phyloP scores from a whole-genome alignment of 1,284 basidiomycete genomes.

The Calocybe gambosa region DNA sequence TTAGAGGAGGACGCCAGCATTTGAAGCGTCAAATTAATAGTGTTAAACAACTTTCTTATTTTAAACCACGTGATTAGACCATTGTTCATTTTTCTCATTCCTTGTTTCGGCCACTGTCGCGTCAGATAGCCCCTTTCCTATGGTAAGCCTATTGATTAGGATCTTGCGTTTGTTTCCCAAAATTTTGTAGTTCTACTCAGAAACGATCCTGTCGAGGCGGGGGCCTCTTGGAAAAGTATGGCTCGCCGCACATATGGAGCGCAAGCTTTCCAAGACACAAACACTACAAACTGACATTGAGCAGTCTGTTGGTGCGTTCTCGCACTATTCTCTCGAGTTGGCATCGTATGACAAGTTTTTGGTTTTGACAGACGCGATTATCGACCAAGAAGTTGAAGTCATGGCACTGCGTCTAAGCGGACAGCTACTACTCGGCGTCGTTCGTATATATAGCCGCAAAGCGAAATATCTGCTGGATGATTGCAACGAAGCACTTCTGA shows the following conservation, averaged over 20 bases:
- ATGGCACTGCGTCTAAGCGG: conserved; percentile 95
- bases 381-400: conserved; percentile 81
- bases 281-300: conserved; percentile 93
- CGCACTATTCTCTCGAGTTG: not conserved
- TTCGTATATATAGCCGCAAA: conserved; percentile 95
- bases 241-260: conserved; percentile 98
- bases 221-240: conserved; percentile 96
- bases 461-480: conserved; percentile 97
- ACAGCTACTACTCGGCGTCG: conserved; percentile 92
- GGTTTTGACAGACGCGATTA: conserved; percentile 65
- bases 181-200: conserved; percentile 74
- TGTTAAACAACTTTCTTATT: not conserved
- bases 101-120: conserved; percentile 21
- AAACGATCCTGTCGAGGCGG: conserved; percentile 87
- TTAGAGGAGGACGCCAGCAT: conserved; percentile 41
- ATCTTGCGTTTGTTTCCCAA: no score
- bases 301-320: conserved; percentile 77
- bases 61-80: conserved; percentile 11
- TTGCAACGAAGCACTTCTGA: conserved; percentile 92
- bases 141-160: conserved; percentile 23
- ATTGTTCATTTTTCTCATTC: conserved; percentile 2
- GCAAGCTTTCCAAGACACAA: conserved; percentile 94
- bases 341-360: not conserved
- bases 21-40: not conserved
- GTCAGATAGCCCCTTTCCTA: conserved; percentile 21